phyloP scores from a whole-genome alignment of 2,329 filamentous ascomycete genomes.

The Paecilomyces formosus region DNA sequence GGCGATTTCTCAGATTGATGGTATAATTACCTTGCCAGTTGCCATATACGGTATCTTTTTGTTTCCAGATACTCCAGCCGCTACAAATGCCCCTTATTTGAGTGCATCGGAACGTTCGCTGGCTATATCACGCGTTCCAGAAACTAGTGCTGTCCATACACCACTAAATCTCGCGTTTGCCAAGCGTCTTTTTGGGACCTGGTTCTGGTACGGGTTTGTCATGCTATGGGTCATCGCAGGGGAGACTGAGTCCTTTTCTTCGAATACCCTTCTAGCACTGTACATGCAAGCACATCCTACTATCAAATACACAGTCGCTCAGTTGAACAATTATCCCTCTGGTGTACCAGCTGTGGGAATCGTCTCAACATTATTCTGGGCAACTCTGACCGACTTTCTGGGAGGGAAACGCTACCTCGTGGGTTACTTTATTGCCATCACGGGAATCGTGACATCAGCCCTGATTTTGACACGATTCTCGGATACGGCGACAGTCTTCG shows the following conservation, averaged over 20 bases:
- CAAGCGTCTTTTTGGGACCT: constrained; percentile 24
- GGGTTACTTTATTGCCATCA: background rate
- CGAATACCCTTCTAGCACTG: constrained; percentile 51
- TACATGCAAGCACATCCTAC: constrained; percentile 44
- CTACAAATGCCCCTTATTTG: background rate
- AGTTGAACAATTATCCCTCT: constrained; percentile 49
- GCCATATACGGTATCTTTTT: constrained; percentile 15
- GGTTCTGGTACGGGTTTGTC: constrained; percentile 32
- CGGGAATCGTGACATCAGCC: background rate
- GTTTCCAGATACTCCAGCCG: constrained; percentile 9
- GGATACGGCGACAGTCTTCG: constrained; percentile 52
- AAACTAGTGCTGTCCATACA: background rate
- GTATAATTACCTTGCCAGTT: constrained; percentile 17
- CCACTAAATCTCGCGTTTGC: constrained; percentile 16
- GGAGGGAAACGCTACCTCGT: background rate
- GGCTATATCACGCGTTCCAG: background rate
- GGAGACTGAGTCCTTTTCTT: constrained; percentile 63
- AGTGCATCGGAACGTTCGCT: background rate
- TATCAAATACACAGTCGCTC: constrained; percentile 39
- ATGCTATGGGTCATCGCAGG: constrained; percentile 53
- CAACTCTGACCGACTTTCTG: constrained; percentile 26
- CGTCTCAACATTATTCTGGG: constrained; percentile 58
- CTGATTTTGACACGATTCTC: constrained; percentile 47
- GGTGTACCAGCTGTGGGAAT: constrained; percentile 48
- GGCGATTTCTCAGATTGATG: constrained; percentile 10